Evolutionary conservation across 148 eudicot species (phyloP), one percentile per base, ranked within the genome.

Genomic region (Rheum nobile): DNA sequence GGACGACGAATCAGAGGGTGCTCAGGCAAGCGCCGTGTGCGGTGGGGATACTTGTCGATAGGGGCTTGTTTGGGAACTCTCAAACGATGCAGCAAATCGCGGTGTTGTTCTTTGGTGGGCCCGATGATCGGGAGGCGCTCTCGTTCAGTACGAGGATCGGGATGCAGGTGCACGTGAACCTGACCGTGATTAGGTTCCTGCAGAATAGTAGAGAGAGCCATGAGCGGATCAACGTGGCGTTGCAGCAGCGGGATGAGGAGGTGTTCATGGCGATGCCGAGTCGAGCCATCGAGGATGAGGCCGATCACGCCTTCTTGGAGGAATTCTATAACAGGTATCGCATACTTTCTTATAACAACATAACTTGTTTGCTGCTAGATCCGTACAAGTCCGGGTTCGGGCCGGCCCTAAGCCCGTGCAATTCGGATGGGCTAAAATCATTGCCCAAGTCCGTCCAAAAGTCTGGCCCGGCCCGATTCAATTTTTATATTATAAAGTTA

Each of bases 51-150:
- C 86, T 95, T 19, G 84, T 95, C 5, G 97, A 95, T 71, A 79
- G 98, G 16, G 91, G 96, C 17, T 84, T 88, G 10, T 74, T 82
- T 9, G 85, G 82, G 6, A 16, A 73, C 41, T 74, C 90, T 0
- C 85, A 83, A 17, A 70, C 94, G 13, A 65, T 89, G 81, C 88
- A 85, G 21, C 96, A 95, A 28, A 82, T 91, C 12, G 97, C 91
- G 6, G 84, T 83, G 10, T 77, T 95, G 74, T 95, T 91, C 77
- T 95, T 95, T 63, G 96, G 99, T 1, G 99, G 99, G 21, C 89
- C 96, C 0, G 99, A 95, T 83, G 99, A 95, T 52, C 86, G 99
- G 8, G 99, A 95, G 77, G 97, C 97, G 5, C 74, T 95, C 47
- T 96, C 97, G 19, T 82, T 90, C 0, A 88, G 99, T 73, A 85